Base-by-base conservation (phyloP, 2,329 filamentous ascomycete genomes). In the Dothideomycetes sp. region DNA sequence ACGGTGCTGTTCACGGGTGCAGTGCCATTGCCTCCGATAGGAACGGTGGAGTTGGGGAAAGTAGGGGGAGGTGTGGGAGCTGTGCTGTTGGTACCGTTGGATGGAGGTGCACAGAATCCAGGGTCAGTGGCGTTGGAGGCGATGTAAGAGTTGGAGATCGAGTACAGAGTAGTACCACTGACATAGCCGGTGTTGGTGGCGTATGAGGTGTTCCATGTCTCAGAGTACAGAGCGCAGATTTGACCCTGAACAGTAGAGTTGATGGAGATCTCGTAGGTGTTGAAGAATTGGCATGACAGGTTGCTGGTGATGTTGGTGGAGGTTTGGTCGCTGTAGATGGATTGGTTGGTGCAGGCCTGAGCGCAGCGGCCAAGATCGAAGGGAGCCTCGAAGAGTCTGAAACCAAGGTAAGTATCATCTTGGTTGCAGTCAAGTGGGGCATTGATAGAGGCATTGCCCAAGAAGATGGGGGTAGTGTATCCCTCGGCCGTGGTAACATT, bases 201-300 rank as follows among this genome's bases (percentile, higher is more conserved):
- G 30, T 49, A 50, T 12, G 16, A 34, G 12, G 31, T 36, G 20
- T 32, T 30, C 51, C 50, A 54, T n/a, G 30, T 16, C 16, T 45
- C 33, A 9, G 46, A 42, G 50, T 64, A 67, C 33, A 67, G 38
- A 16, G 55, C 48, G 49, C 63, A 67, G 43, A 61, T 58, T 13
- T 59, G 59, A 9, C 62, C 62, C 22, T 56, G 42, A 2, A 58
- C 49, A 16, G 42, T 36, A 6, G 57, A 56, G 46, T 65, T 63
- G 51, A 56, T 57, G 37, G 53, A 52, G 13, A 64, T 43, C 35
- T 66, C 49, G 45, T 62, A 67, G 1, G 58, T 52, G 30, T 61
- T 62, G 50, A 64, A 61, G 55, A 53, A 53, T 23, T 17, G 24
- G 36, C 49, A 52, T 1, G 34, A 39, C 13, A 29, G 22, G 20